Conservation (phyloP, 2,329 filamentous ascomycete species). For the Xylariaceae sp. region DNA sequence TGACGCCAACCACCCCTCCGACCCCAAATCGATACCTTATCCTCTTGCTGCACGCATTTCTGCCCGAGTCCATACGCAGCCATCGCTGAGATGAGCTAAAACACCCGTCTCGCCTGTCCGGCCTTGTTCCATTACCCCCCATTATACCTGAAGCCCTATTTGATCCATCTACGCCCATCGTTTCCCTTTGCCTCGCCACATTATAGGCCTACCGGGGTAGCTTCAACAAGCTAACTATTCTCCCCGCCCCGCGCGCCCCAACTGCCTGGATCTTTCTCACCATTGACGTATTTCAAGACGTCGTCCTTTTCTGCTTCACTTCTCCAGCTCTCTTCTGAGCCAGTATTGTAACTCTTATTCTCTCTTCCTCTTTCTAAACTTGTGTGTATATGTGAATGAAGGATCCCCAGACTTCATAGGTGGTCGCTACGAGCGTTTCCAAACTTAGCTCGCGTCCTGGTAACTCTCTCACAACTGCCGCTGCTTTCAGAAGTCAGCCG, state of each 20-base stretch:
- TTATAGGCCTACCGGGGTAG: constrained; percentile 12
- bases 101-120: constrained; percentile 18
- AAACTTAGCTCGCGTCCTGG: constrained; percentile 25
- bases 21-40: constrained; percentile 16
- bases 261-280: background rate
- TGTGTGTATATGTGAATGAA: constrained; percentile 3
- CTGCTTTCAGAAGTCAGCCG: constrained; percentile 33
- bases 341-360: constrained; percentile 6
- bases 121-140: constrained; percentile 12
- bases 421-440: constrained; percentile 11
- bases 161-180: constrained; percentile 5
- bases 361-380: background rate
- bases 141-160: constrained; percentile 3
- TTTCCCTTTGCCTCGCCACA: background rate
- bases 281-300: constrained; percentile 1
- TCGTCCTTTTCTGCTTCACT: constrained; percentile 3
- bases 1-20: constrained; percentile 14
- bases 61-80: constrained; percentile 16
- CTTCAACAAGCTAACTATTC: constrained; percentile 12
- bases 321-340: background rate
- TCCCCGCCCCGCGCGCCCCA: constrained; percentile 9
- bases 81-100: constrained; percentile 22
- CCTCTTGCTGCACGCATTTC: constrained; percentile 12
- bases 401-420: background rate
- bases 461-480: constrained; percentile 26